Evolutionary conservation across 148 eudicot genomes (phyloP).

Genomic region (Fallopia convolvulus): DNA sequence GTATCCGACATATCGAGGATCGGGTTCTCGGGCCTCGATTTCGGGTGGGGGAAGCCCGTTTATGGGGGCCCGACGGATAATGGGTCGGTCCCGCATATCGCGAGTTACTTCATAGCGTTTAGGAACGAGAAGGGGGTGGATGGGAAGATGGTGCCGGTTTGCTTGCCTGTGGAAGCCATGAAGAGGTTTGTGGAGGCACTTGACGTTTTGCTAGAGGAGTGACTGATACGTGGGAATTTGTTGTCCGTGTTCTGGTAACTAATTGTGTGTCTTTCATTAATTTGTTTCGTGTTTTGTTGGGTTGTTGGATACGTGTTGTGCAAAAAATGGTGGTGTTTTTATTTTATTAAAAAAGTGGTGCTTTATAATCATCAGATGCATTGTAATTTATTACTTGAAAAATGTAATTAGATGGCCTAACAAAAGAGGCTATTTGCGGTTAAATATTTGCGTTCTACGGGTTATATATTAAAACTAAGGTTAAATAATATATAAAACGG

Average conservation of each 20-base stretch:
- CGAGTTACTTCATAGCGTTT: conserved; percentile 23
- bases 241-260: background rate
- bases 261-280: background rate
- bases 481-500: no score
- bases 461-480: no score
- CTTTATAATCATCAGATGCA: no score
- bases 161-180: conserved; percentile 27
- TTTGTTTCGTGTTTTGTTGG: background rate
- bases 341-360: no score
- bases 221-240: background rate
- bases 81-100: conserved; percentile 22
- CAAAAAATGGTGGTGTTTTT: no score
- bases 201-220: conserved; percentile 11
- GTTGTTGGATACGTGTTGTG: background rate
- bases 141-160: conserved; percentile 27
- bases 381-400: no score
- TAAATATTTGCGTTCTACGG: no score
- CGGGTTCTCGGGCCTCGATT: conserved; percentile 27
- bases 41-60: conserved; percentile 42
- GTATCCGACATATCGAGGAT: conserved; percentile 28
- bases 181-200: conserved; percentile 22
- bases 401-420: no score
- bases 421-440: no score
- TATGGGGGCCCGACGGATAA: conserved; percentile 29
- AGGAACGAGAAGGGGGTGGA: conserved; percentile 21